A percentile compares a stretch with the other conserved stretches of the same genome.
Conservation (phyloP, 192 early-diverging fungal genomes). For the Spizellomyces sp. region DNA sequence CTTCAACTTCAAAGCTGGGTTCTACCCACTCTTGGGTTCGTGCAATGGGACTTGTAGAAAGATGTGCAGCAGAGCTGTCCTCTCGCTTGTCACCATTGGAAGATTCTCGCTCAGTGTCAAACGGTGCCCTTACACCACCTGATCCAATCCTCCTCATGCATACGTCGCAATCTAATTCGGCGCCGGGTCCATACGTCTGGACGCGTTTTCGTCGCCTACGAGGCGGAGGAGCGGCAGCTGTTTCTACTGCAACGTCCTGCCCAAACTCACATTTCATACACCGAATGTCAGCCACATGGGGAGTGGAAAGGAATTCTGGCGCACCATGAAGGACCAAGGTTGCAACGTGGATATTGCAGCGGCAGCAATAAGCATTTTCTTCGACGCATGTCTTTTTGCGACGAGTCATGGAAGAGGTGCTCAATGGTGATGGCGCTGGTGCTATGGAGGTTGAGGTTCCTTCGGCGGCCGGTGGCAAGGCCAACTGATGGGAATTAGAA, state of each 20-base stretch:
- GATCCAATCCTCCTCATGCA: slow-evolving; percentile 27
- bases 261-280: slow-evolving; percentile 20
- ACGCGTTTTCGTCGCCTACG: slow-evolving; percentile 5
- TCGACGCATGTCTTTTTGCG: slow-evolving; percentile 15
- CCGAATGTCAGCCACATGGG: slow-evolving; percentile 10
- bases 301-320: background rate
- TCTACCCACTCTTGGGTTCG: slow-evolving; percentile 17
- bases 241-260: background rate
- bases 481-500: background rate
- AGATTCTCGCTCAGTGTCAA: background rate
- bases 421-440: background rate
- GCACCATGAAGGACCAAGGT: slow-evolving; percentile 17
- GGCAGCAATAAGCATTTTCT: slow-evolving; percentile 8
- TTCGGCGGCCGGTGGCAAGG: background rate
- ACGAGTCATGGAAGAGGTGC: background rate
- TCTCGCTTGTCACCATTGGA: slow-evolving; percentile 1
- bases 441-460: background rate
- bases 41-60: background rate
- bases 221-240: background rate
- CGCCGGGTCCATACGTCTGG: slow-evolving; percentile 13
- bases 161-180: slow-evolving; percentile 27
- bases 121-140: slow-evolving; percentile 15
- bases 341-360: slow-evolving; percentile 1
- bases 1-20: slow-evolving; percentile 39
- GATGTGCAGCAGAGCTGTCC: background rate